Conservation (phyloP, 1,284 basidiomycete species). For the Phellopilus nigrolimitatus region DNA sequence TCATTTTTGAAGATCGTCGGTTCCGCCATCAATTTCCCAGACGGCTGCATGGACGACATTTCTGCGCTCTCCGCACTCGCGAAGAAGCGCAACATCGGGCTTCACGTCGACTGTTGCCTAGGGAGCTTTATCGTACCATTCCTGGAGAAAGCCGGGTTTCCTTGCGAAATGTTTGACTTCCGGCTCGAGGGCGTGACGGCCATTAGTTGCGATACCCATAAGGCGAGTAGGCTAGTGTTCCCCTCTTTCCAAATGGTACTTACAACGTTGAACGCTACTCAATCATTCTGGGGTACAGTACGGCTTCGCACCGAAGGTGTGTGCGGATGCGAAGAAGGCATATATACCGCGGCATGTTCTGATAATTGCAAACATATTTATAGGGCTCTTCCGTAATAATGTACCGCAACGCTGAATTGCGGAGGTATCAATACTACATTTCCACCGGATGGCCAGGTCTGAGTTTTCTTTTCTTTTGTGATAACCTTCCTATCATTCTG, state of each 20-base stretch:
- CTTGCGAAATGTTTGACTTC: constrained; percentile 74
- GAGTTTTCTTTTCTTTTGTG: constrained; percentile 20
- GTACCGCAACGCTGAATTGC: constrained; percentile 74
- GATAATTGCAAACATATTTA: neutral
- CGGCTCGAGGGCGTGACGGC: constrained; percentile 84
- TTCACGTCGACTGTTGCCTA: constrained; percentile 93
- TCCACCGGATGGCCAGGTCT: constrained; percentile 74
- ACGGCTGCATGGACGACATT: constrained; percentile 90
- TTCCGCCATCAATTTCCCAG: constrained; percentile 89
- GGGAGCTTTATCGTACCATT: constrained; percentile 92
- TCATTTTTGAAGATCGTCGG: constrained; percentile 66
- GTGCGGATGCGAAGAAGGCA: constrained; percentile 19
- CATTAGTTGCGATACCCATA: constrained; percentile 91
- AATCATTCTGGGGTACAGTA: constrained; percentile 42
- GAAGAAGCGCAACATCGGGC: constrained; percentile 68
- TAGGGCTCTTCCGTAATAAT: constrained; percentile 92
- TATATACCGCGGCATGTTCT: neutral
- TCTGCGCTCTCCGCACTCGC: constrained; percentile 77
- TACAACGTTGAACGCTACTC: neutral
- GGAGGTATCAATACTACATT: constrained; percentile 82
- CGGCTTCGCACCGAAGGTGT: constrained; percentile 79
- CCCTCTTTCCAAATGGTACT: neutral
- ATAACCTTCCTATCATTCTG: neutral
- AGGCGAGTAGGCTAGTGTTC: constrained; percentile 48
- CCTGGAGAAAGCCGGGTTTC: constrained; percentile 55